Evolutionary conservation across 2,329 filamentous ascomycete species (phyloP).

Genomic region (Aureobasidium uvarum): DNA sequence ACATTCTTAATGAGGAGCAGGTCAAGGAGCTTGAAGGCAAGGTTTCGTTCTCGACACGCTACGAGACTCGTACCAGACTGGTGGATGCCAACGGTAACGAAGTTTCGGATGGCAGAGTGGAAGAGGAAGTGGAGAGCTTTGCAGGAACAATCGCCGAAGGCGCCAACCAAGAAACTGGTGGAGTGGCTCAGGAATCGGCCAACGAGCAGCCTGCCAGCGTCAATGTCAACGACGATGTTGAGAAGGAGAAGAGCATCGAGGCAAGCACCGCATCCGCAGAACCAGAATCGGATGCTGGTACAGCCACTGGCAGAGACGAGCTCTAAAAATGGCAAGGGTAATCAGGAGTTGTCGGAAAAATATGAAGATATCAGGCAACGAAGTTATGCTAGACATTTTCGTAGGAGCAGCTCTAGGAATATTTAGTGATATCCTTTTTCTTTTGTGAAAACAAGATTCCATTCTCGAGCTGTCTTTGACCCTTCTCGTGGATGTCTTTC

Average conservation of each 20-base stretch:
- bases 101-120: constrained; percentile 52
- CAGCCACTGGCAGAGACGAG: constrained; percentile 29
- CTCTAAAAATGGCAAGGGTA: constrained; percentile 24
- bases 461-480: neutral
- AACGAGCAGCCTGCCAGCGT: constrained; percentile 45
- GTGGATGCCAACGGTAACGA: constrained; percentile 79
- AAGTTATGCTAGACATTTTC: constrained; percentile 6
- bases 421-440: constrained; percentile 22
- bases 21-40: constrained; percentile 84
- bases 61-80: constrained; percentile 88
- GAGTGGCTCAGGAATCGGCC: constrained; percentile 40
- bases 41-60: constrained; percentile 91
- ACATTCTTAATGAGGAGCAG: constrained; percentile 78
- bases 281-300: constrained; percentile 29
- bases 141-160: constrained; percentile 55
- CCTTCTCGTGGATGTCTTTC: neutral
- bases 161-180: constrained; percentile 56
- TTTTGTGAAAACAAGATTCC: neutral
- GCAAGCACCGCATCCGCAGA: constrained; percentile 28
- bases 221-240: constrained; percentile 43
- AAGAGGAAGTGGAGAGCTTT: constrained; percentile 36
- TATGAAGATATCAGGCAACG: constrained; percentile 20
- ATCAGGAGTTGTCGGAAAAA: constrained; percentile 12
- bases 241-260: constrained; percentile 47
- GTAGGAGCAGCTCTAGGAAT: constrained; percentile 17